Evolutionary conservation across 257 asterid species (phyloP), one percentile per base, ranked within the genome.

Genomic region (Solanum gandarillasii): DNA sequence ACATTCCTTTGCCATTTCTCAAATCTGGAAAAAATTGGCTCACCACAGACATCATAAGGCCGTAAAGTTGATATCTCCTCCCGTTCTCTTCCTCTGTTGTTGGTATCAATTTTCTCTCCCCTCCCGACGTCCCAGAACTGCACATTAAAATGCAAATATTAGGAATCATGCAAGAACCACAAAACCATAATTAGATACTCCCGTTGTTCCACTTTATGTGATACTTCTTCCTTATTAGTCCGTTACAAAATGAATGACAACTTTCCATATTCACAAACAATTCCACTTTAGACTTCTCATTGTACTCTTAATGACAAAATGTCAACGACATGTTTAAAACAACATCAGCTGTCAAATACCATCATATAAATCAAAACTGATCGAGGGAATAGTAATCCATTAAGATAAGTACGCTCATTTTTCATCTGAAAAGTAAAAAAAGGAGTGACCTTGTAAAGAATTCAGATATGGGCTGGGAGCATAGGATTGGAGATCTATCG

Each of bases 391-490:
- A 60, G 70, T 60, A 60, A 8, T 60, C 3, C 23, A 23, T 11
- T 23, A 23, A 9, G 70, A 9, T 62, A 62, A n/a, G 71, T 55
- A 55, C 20, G 11, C 1, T 62, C 14, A 62, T 62, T 62, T n/a
- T n/a, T 23, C 70, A 62, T 23, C 71, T 23, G 71, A 62, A 65
- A n/a, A 62, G 32, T 65, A 43, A 5, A 65, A 25, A 5, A 65
- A 25, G 32, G 32, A 25, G 72, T 0, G 34, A 91, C 92, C 93
- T 91, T 7, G 90, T 89, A 67, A 89, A 74, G 90, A 91, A 89
- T 86, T 91, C 93, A 46, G 93, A 88, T 65, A 91, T 48, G 83
- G 92, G 91, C 25, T 86, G 87, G 1, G 90, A 89, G 88, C 91
- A 87, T 20, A 89, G 87, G 88, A 91, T 91, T 12, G 85, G 90